Evolutionary conservation across 169 alveolate genomes (phyloP).

Genomic region (Cryptosporidium tyzzeri): DNA sequence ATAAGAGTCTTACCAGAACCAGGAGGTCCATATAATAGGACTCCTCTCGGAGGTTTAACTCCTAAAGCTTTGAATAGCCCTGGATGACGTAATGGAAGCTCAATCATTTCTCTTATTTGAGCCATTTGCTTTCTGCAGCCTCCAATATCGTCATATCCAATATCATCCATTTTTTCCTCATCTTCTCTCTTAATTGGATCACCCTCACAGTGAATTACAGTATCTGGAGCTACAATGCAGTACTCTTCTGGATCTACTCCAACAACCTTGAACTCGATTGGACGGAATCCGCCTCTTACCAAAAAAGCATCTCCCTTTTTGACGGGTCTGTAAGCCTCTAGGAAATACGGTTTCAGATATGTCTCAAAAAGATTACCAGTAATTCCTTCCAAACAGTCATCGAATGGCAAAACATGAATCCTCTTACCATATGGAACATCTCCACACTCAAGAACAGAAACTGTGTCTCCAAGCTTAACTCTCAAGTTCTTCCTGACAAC

Average conservation of each 20-base stretch:
- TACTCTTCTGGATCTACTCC: slow-evolving; percentile 99
- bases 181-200: slow-evolving; percentile 99
- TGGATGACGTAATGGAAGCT: slow-evolving; percentile 99
- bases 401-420: slow-evolving; percentile 98
- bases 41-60: slow-evolving; percentile 99
- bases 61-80: slow-evolving; percentile 98
- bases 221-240: slow-evolving; percentile 99
- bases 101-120: slow-evolving; percentile 98
- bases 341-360: slow-evolving; percentile 98
- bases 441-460: slow-evolving; percentile 94
- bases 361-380: slow-evolving; percentile 98
- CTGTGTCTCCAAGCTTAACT: slow-evolving; percentile 97
- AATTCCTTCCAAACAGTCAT: slow-evolving; percentile 99
- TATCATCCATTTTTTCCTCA: slow-evolving; percentile 99
- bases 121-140: slow-evolving; percentile 99
- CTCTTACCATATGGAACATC: slow-evolving; percentile 98
- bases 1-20: slow-evolving; percentile 99
- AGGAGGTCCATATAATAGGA: slow-evolving; percentile 99
- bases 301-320: slow-evolving; percentile 98
- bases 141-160: slow-evolving; percentile 99
- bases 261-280: slow-evolving; percentile 99
- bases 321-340: slow-evolving; percentile 99
- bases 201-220: slow-evolving; percentile 94
- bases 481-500: slow-evolving; percentile 96
- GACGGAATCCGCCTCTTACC: slow-evolving; percentile 99